A percentile compares a stretch with the other conserved stretches of the same genome.
These are phyloP conservation scores for Physaria fendleri DNA, from an alignment of 345 rosid species.

Conservation along the genomic window DNA sequence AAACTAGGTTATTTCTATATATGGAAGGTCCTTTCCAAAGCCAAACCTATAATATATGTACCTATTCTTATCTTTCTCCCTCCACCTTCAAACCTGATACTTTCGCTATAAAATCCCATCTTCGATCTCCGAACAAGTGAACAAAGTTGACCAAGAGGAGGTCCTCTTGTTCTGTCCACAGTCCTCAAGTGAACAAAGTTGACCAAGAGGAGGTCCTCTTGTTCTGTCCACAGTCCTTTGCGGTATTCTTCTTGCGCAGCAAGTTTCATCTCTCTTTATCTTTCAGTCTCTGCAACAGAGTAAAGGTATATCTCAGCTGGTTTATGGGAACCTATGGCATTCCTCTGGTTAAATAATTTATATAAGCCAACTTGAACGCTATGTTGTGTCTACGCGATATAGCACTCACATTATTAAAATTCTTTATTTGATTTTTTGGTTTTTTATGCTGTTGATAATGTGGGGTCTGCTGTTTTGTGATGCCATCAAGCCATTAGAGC, in stretches of 20 bases:
- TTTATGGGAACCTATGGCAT: conserved; percentile 24
- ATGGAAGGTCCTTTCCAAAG: conserved; percentile 44
- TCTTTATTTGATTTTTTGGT: conserved; percentile 30
- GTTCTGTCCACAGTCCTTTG: conserved; percentile 98
- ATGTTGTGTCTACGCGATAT: conserved; percentile 29
- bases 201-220: conserved; percentile 73
- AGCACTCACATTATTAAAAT: conserved; percentile 33
- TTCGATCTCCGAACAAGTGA: conserved; percentile 88
- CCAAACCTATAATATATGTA: conserved; percentile 41
- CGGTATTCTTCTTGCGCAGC: conserved; percentile 62
- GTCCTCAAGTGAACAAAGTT: conserved; percentile 81
- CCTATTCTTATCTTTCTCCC: conserved; percentile 87
- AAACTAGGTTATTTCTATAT: conserved; percentile 42
- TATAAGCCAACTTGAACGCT: conserved; percentile 32
- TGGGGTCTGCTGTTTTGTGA: too few relatives aligned
- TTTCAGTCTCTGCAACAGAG: conserved; percentile 10
- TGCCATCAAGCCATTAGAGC: too few relatives aligned
- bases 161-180: conserved; percentile 96
- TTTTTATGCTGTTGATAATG: too few relatives aligned
- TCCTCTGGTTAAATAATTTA: conserved; percentile 43
- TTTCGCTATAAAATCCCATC: conserved; percentile 98
- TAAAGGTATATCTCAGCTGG: conserved; percentile 18
- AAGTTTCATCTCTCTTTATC: conserved; percentile 41
- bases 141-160: conserved; percentile 72
- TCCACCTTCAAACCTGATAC: conserved; percentile 99